Base-by-base conservation (phyloP, 2,329 filamentous ascomycete species). In the Talaromyces sp. region DNA sequence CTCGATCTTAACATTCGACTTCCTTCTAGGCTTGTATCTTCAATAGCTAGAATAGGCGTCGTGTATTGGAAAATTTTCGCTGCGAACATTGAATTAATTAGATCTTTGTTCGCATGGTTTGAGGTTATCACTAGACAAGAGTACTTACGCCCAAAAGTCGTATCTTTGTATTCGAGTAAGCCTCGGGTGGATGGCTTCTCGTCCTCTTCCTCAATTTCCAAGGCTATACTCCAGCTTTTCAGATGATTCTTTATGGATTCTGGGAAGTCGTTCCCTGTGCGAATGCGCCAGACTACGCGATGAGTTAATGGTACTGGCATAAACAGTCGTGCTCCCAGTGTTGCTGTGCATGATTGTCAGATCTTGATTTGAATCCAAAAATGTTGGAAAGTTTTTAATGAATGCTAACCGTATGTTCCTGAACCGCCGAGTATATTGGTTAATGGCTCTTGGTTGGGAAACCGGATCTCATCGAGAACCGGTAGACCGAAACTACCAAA, bases 401-500 rank as follows among this genome's bases (percentile, higher is more conserved):
- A 37, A 14, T 49, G 22, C 37, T 37, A 33, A 66, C 66, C 63
- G 29, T 68, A 73, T 5, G 64, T 53, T 16, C 70, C 70, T 16
- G 69, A 72, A 1, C 71, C 70, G 8, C 71, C 71, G 2, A 69
- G 46, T 3, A 67, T 52, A 55, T 73, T 55, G 4, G 49, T 58
- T 24, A 71, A 45, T 9, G 65, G 52, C 10, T 54, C 22, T 6
- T 54, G 57, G 36, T 54, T 46, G 7, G 67, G 64, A 29, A 70
- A 58, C 9, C 54, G 67, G 36, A 74, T 65, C 49, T 73, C 70
- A 48, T 73, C 71, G 3, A 73, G 61, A 5, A 73, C 69, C 3
- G 70, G 60, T 51, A 70, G 57, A 17, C 71, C 71, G 9, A 74
- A 54, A 36, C 69, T 73, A 24, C 62, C 55, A 45, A 73, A 73